Evolutionary conservation across 495 filamentous ascomycete genomes (phyloP).

Genomic region (Talaromyces trachyspermus): DNA sequence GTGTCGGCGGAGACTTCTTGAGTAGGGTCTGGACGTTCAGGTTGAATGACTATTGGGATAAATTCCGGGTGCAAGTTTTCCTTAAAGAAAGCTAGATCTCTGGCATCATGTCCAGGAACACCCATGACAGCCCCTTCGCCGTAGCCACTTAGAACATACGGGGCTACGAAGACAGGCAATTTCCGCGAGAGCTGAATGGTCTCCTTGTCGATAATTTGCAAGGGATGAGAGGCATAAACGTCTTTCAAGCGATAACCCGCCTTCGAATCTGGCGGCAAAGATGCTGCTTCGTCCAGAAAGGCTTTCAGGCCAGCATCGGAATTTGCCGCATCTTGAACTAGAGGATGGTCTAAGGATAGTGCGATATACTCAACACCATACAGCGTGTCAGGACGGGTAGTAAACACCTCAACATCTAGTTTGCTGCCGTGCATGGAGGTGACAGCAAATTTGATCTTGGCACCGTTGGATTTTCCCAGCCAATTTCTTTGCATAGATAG

Average conservation of each 20-base stretch:
- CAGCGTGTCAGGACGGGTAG: slow-evolving; percentile 76
- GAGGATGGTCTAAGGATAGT: slow-evolving; percentile 62
- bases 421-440: slow-evolving; percentile 25
- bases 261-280: slow-evolving; percentile 63
- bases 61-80: slow-evolving; percentile 51
- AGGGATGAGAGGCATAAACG: slow-evolving; percentile 58
- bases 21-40: slow-evolving; percentile 16
- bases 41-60: slow-evolving; percentile 41
- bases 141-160: slow-evolving; percentile 82
- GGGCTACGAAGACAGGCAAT: slow-evolving; percentile 71
- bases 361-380: slow-evolving; percentile 81
- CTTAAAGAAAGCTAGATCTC: slow-evolving; percentile 75
- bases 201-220: slow-evolving; percentile 46
- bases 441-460: slow-evolving; percentile 62
- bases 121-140: slow-evolving; percentile 91
- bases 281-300: slow-evolving; percentile 58
- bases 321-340: slow-evolving; percentile 56
- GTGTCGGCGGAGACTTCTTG: slow-evolving; percentile 32
- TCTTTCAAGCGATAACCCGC: slow-evolving; percentile 59
- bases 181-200: slow-evolving; percentile 41
- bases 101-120: slow-evolving; percentile 73
- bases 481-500: slow-evolving; percentile 81
- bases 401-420: slow-evolving; percentile 62
- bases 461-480: slow-evolving; percentile 72
- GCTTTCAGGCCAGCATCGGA: slow-evolving; percentile 50